Evolutionary conservation across 164 flowering plant species (phyloP).

Genomic region (Kalanchoe fedtschenkoi): DNA sequence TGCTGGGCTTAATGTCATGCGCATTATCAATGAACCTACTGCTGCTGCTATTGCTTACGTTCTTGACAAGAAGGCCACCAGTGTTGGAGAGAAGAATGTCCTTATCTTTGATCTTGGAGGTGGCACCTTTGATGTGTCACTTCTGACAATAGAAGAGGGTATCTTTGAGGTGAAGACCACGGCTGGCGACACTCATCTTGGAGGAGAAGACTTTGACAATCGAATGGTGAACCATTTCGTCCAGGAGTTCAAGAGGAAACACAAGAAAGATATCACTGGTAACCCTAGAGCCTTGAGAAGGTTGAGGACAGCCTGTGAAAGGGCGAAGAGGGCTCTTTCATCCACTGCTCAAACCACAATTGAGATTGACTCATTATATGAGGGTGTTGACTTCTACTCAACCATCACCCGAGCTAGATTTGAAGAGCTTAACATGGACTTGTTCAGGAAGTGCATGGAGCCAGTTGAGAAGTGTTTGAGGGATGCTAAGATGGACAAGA

Average conservation of each 20-base stretch:
- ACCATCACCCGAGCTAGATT: slow-evolving; percentile 2
- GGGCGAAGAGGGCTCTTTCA: neutral
- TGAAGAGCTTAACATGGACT: neutral
- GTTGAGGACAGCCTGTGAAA: slow-evolving; percentile 2
- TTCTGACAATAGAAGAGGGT: neutral
- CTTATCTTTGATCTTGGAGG: slow-evolving; percentile 1
- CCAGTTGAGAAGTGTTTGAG: neutral
- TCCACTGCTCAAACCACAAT: slow-evolving; percentile 1
- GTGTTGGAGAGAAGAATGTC: slow-evolving; percentile 1
- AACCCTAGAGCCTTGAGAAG: slow-evolving; percentile 1
- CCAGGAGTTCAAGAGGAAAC: slow-evolving; percentile 1
- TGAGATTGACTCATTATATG: neutral
- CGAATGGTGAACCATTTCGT: neutral
- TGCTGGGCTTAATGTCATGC: neutral
- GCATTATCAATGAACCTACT: neutral
- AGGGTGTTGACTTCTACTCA: slow-evolving; percentile 1
- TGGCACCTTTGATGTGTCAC: neutral
- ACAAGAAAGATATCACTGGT: neutral
- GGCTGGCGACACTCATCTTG: slow-evolving; percentile 1
- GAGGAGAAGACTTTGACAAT: neutral
- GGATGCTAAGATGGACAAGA: slow-evolving; percentile 1
- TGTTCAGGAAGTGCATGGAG: slow-evolving; percentile 2
- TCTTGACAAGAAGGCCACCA: neutral
- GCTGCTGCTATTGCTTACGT: neutral
- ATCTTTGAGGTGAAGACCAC: neutral